phyloP scores from a whole-genome alignment of 2,329 filamentous ascomycete species.

The Verticillium nonalfalfae region DNA sequence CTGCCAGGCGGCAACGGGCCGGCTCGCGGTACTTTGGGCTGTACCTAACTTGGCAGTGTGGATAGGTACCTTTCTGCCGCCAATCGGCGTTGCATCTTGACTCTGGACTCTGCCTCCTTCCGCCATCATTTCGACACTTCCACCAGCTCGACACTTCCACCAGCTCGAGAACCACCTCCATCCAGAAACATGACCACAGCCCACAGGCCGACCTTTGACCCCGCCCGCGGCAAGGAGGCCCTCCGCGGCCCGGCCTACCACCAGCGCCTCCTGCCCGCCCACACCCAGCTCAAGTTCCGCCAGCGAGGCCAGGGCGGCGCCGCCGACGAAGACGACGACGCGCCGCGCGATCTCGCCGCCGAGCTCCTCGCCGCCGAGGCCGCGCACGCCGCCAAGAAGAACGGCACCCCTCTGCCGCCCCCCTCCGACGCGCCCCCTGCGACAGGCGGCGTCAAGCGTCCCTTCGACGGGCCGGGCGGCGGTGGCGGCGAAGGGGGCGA shows the following conservation, averaged over 20 bases:
- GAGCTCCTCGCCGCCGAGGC: constrained; percentile 88
- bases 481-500: constrained; percentile 11
- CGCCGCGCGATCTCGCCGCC: constrained; percentile 71
- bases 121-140: too few species aligned
- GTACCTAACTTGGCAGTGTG: too few species aligned
- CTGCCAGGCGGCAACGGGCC: constrained; percentile 41
- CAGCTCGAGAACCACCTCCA: background rate
- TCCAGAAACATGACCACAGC: constrained; percentile 53
- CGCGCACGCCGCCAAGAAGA: constrained; percentile 79
- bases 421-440: constrained; percentile 25
- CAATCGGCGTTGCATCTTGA: too few species aligned
- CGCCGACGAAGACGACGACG: constrained; percentile 51
- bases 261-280: constrained; percentile 87
- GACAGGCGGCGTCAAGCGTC: constrained; percentile 53
- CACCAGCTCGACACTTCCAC: background rate
- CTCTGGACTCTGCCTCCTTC: too few species aligned
- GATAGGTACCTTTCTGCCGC: too few species aligned
- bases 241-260: constrained; percentile 91
- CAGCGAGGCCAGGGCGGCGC: constrained; percentile 82
- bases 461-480: constrained; percentile 42
- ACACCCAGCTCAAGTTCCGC: constrained; percentile 87
- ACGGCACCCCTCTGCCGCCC: constrained; percentile 46
- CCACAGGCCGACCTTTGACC: constrained; percentile 91
- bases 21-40: background rate
- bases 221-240: constrained; percentile 90